Conservation (phyloP, 2,329 filamentous ascomycete genomes). For the Microascus cirrosus region DNA sequence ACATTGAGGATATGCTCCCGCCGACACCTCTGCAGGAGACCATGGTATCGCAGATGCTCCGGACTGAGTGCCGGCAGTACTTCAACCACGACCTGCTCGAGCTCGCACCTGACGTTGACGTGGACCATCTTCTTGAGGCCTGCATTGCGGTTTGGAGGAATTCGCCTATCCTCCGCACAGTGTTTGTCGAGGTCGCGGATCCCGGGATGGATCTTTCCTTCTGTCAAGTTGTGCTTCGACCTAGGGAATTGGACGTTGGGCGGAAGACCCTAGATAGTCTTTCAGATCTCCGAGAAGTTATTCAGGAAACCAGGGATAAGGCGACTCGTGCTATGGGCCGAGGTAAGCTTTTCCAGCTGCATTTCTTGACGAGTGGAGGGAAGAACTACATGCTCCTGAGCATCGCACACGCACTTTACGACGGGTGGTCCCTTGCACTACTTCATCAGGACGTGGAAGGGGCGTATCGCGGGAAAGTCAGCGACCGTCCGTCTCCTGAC, state of each 20-base stretch:
- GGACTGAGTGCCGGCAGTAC: conserved; percentile 64
- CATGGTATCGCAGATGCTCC: conserved; percentile 72
- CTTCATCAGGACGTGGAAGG: conserved; percentile 59
- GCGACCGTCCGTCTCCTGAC: conserved; percentile 34
- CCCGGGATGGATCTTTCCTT: conserved; percentile 38
- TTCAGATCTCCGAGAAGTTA: conserved; percentile 23
- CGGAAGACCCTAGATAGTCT: conserved; percentile 13
- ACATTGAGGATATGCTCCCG: conserved; percentile 53
- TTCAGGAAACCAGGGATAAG: conserved; percentile 20
- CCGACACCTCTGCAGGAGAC: conserved; percentile 78
- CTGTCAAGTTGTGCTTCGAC: conserved; percentile 33
- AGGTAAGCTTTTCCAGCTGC: conserved; percentile 36
- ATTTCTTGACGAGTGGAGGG: conserved; percentile 21
- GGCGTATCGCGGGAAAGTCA: conserved; percentile 43
- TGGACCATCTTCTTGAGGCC: conserved; percentile 44
- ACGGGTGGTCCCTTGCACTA: conserved; percentile 71
- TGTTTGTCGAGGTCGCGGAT: conserved; percentile 57
- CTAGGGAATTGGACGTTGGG: conserved; percentile 10
- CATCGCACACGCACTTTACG: conserved; percentile 78
- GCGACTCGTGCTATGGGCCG: conserved; percentile 24
- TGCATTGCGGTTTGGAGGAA: conserved; percentile 47
- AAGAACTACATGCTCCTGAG: conserved; percentile 48
- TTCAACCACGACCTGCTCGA: conserved; percentile 76
- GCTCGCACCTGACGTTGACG: conserved; percentile 41
- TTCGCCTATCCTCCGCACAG: conserved; percentile 65